These are phyloP conservation scores for Magnolia changhungtana DNA, from an alignment of 164 flowering plant genomes.

Conservation along the genomic window DNA sequence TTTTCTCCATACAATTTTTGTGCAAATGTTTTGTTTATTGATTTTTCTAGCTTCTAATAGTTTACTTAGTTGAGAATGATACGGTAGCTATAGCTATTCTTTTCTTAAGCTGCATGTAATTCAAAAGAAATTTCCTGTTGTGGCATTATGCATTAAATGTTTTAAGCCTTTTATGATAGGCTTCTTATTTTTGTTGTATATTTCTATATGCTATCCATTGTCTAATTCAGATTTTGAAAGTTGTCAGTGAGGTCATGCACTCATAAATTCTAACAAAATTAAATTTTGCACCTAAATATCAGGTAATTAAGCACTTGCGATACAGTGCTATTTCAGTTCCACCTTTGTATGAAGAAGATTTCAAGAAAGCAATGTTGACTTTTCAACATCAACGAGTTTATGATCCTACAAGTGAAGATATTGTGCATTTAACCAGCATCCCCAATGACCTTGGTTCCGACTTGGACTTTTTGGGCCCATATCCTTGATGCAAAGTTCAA, in stretches of 20 bases:
- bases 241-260: not conserved
- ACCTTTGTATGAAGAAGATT: slow-evolving; percentile 78
- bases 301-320: slow-evolving; percentile 87
- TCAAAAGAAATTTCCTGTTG: not conserved
- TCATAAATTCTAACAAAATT: not conserved
- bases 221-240: not conserved
- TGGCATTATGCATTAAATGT: not conserved
- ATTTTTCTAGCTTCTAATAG: too few species aligned
- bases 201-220: not conserved
- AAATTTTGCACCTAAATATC: slow-evolving; percentile 13
- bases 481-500: slow-evolving; percentile 46
- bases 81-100: too few species aligned
- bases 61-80: too few species aligned
- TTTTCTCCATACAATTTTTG: too few species aligned
- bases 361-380: slow-evolving; percentile 84
- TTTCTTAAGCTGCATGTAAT: not conserved
- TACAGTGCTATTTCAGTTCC: slow-evolving; percentile 67
- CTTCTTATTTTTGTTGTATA: not conserved
- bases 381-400: slow-evolving; percentile 93
- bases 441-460: slow-evolving; percentile 41
- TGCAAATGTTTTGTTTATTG: too few species aligned
- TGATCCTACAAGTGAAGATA: slow-evolving; percentile 63
- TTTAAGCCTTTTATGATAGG: not conserved
- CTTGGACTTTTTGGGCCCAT: slow-evolving; percentile 95
- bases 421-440: slow-evolving; percentile 62